Base-by-base conservation (phyloP, 2,329 filamentous ascomycete species). In the Talaromyces sp. region DNA sequence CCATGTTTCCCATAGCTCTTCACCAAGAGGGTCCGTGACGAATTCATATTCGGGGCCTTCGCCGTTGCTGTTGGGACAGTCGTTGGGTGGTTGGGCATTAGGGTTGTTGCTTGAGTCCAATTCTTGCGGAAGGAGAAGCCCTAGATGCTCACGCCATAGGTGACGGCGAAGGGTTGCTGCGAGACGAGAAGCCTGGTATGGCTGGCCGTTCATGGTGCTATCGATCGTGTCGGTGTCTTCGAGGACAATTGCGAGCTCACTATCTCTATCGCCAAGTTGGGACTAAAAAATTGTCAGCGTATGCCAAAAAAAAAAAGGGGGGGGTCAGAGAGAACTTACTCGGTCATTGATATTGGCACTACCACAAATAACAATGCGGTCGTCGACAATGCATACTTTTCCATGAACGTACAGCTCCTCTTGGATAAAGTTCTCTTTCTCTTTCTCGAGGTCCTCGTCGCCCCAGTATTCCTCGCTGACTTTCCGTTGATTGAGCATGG, bases 331-430 rank as follows among this genome's bases (percentile, higher is more conserved):
- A 25, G 15, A 50, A 69, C 76, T 73, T 75, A 82, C 81, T 63
- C 87, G 82, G 70, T 89, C 88, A 70, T 90, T 90, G 71, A 90
- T 80, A 70, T 90, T 90, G 27, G 87, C 87, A 63, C 85, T 92
- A 68, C 93, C 92, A 74, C 90, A 93, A 69, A 96, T 93, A 65
- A 92, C 90, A 59, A 90, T 84, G 84, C 56, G 61, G 75, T 96
- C 93, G 73, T 96, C 92, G 52, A 89, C 91, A 66, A 96, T 95
- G 66, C 80, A 77, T 41, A 97, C 84, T 80, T 98, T 99, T 33
- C 88, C 90, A 76, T 99, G 95, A 57, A 98, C 89, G 75, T 99
- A 99, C 1, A 98, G 85, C 77, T 99, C 94, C 75, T 99, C 95
- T 74, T 97, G 94, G 66, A 98, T 89, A 82, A 95, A 96, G 74